Evolutionary conservation across 345 rosid species (phyloP).

Genomic region (Viola odorata): DNA sequence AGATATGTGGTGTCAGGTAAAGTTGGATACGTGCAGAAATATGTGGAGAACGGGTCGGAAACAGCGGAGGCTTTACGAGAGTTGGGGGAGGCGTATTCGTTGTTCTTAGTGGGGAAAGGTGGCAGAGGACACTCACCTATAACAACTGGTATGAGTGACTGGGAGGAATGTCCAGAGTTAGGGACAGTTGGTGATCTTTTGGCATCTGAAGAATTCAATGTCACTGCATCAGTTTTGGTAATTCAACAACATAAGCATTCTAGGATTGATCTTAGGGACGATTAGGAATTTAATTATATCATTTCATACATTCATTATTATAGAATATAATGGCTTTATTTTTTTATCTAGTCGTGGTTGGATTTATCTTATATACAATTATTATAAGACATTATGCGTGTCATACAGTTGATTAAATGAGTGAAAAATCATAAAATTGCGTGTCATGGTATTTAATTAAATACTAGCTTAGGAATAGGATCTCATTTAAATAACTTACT

Average conservation of each 20-base stretch:
- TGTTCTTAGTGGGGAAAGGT: constrained; percentile 64
- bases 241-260: constrained; percentile 59
- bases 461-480: no score
- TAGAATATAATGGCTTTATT: no score
- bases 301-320: no score
- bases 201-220: constrained; percentile 51
- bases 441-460: no score
- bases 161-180: constrained; percentile 92
- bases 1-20: constrained; percentile 58
- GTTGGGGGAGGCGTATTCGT: constrained; percentile 44
- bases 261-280: constrained; percentile 1
- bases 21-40: constrained; percentile 51
- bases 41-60: constrained; percentile 37
- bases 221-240: constrained; percentile 55
- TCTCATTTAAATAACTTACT: no score
- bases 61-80: constrained; percentile 44
- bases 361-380: no score
- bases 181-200: constrained; percentile 63
- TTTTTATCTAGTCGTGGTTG: no score
- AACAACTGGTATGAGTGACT: constrained; percentile 64
- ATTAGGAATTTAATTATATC: background rate
- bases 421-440: no score
- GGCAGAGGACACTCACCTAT: constrained; percentile 39
- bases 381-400: no score
- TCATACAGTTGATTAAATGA: no score